phyloP scores from a whole-genome alignment of 352 stramenopile species.

The Globisporangium heterothallicum region DNA sequence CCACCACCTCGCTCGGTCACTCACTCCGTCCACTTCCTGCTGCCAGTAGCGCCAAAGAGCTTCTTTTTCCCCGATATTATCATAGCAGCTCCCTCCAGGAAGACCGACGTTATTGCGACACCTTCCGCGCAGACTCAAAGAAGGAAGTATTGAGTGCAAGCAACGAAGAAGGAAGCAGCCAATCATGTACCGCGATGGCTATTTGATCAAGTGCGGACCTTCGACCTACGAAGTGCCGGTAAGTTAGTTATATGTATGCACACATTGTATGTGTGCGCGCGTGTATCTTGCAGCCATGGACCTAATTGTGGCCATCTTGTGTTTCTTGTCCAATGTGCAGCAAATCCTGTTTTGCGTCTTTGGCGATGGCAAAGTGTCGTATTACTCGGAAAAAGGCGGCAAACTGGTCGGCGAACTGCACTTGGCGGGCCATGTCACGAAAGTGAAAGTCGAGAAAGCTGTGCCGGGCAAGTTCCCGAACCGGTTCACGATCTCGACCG shows the following conservation, averaged over 20 bases:
- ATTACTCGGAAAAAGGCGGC: conserved; percentile 70
- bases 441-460: conserved; percentile 69
- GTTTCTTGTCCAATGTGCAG: no score
- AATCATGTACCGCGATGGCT: conserved; percentile 77
- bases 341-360: conserved; percentile 74
- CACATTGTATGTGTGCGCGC: conserved; percentile 1
- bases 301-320: no score
- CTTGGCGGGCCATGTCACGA: conserved; percentile 66
- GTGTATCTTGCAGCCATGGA: not conserved
- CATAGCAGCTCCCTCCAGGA: no score
- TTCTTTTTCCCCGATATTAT: no score
- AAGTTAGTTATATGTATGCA: conserved; percentile 7
- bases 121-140: no score
- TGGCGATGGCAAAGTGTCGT: conserved; percentile 63
- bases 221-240: conserved; percentile 49
- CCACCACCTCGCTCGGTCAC: no score
- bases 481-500: conserved; percentile 63
- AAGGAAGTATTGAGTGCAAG: no score
- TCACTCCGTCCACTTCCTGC: no score
- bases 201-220: conserved; percentile 59
- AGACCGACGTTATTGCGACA: no score
- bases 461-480: conserved; percentile 61
- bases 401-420: conserved; percentile 54
- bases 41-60: no score
- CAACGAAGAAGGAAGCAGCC: not conserved